Base-by-base conservation (phyloP, 306 rosid species). In the Trifolium dubium region DNA sequence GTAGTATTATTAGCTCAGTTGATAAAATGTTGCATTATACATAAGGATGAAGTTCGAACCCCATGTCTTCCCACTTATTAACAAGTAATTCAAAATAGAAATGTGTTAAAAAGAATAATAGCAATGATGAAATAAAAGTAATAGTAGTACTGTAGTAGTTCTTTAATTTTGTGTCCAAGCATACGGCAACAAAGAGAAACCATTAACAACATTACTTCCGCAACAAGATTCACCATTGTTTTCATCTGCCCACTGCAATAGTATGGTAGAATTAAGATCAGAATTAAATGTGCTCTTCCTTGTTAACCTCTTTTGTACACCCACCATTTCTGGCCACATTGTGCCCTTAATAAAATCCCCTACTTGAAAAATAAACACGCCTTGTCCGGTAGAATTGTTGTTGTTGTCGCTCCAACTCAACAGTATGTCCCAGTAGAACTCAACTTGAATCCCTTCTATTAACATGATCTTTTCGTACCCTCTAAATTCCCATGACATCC, bases 291-390 rank as follows among this genome's bases (percentile, higher is more conserved):
- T 2, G 6, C 46, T 62, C 12, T 62, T 62, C 13, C 18, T n/a
- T 34, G 32, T n/a, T 15, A 62, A 62, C 12, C 67, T 32, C 29
- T 62, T 62, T 37, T 62, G 28, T 6, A 13, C 1, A 6, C 43
- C 67, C 29, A 62, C 6, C 43, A 62, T 62, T 62, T 62, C 67
- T 8, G 67, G 67, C 67, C 67, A 62, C 28, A 62, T 34, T 14
- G 17, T 15, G 0, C 67, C 46, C 2, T 28, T 4, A 55, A 55
- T 55, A 2, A 17, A 18, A 60, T 62, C 67, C 3, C 46, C 46
- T 3, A 62, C 46, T 62, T 62, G 67, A 62, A 62, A 62, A 15
- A 62, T 43, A 61, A 61, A 61, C 11, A 61, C 67, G 8, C 67
- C 12, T 5, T 34, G 6, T 14, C 46, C 46, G 17, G 13, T 61